Conservation (phyloP, 768 basidiomycete genomes). For the Lactarius sp. region DNA sequence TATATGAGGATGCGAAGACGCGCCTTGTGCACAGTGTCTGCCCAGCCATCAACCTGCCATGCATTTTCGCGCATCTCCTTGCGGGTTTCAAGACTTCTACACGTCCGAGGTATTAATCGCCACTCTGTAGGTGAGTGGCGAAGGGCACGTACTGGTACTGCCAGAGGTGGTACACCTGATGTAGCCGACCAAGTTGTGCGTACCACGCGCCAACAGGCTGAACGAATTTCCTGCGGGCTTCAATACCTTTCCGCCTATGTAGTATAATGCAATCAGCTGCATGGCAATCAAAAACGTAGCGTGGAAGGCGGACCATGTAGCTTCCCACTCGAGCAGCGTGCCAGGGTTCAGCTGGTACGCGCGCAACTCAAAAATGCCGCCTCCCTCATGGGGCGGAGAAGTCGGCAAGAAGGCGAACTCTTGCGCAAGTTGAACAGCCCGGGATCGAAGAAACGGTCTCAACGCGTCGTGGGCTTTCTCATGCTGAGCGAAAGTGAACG, state of each 20-base stretch:
- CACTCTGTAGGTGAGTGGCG: not conserved
- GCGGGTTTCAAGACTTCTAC: constrained; percentile 67
- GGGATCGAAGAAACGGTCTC: constrained; percentile 68
- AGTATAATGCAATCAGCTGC: not conserved
- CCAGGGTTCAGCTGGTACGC: constrained; percentile 87
- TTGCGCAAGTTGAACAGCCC: constrained; percentile 76
- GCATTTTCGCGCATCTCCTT: constrained; percentile 85
- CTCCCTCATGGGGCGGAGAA: constrained; percentile 77
- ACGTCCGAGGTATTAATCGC: not conserved
- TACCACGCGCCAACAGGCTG: constrained; percentile 91
- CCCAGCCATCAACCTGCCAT: constrained; percentile 95
- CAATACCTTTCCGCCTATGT: constrained; percentile 83
- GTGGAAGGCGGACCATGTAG: constrained; percentile 60
- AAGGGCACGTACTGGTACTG: constrained; percentile 71
- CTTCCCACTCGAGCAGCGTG: constrained; percentile 91
- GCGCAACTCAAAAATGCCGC: constrained; percentile 92
- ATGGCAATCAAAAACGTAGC: not conserved
- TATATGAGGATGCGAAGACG: constrained; percentile 17
- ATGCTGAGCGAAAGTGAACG: constrained; percentile 42
- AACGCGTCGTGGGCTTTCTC: constrained; percentile 62
- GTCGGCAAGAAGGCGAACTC: constrained; percentile 97
- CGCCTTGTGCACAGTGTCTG: constrained; percentile 89
- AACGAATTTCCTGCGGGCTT: constrained; percentile 84
- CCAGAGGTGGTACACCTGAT: constrained; percentile 96
- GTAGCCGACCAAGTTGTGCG: constrained; percentile 77